Evolutionary conservation across 495 filamentous ascomycete genomes (phyloP), one percentile per base, ranked within the genome.

Genomic region (Amniculicola lignicola): DNA sequence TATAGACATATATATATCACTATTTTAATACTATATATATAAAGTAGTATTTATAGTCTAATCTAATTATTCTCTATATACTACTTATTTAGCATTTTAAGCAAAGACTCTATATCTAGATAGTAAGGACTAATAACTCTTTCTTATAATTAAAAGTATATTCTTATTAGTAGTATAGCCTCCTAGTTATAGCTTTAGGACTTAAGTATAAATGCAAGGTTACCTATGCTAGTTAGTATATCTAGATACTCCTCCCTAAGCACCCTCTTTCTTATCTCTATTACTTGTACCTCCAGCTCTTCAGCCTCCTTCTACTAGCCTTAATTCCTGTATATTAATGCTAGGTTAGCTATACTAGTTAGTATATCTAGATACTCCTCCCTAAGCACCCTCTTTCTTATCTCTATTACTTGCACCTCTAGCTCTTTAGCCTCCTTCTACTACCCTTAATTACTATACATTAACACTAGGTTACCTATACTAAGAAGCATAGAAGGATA

Each of bases 331-430:
- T 9, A 33, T n/a, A 33, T 7, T n/a, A n/a, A 33, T 7, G 29
- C 29, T 9, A 33, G 29, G 29, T 33, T 33, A n/a, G n/a, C n/a
- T n/a, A n/a, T n/a, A n/a, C n/a, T n/a, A n/a, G n/a, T n/a, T n/a
- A 45, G 41, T 25, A 16, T 45, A 16, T 19, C 9, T 9, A 18
- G 16, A 40, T 40, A 19, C 10, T 40, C 37, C 19, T 6, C 28
- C 10, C 45, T 18, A 16, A 49, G 45, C 28, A 12, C 21, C 33
- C 16, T 52, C 48, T 23, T 25, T 33, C 48, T 44, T 15, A 16
- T 52, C 48, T 52, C 48, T 22, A 52, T 52, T 22, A 52, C 36
- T 52, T 52, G 33, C 48, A 52, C 48, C 4, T 6, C 4, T 22
- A 52, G 48, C 48, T 41, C 31, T 42, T 52, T 35, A 5, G 36